These are phyloP conservation scores for Aspergillus oerlinghausenensis DNA, from an alignment of 2,329 filamentous ascomycete species.

Conservation along the genomic window DNA sequence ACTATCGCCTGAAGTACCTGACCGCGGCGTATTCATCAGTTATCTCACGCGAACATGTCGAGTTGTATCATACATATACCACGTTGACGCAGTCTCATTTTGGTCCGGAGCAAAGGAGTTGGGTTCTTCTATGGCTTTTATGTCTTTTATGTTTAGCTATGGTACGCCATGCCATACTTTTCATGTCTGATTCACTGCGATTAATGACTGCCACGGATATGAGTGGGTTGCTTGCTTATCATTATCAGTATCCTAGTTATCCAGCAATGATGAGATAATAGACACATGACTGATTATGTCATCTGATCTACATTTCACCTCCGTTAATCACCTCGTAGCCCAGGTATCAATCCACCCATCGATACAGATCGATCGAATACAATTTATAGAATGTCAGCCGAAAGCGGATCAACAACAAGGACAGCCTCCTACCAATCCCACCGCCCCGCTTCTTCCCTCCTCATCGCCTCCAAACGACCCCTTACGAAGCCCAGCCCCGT, in stretches of 20 bases:
- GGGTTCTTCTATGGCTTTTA: not conserved
- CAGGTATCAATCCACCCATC: not conserved
- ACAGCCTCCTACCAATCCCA: slow-evolving; percentile 5
- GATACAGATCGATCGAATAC: not conserved
- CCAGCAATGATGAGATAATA: not conserved
- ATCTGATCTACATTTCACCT: not conserved
- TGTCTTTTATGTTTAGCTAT: not conserved
- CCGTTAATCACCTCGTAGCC: not conserved
- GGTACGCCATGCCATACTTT: not conserved
- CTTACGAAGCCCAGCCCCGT: slow-evolving; percentile 12
- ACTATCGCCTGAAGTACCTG: slow-evolving; percentile 22
- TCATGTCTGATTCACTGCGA: not conserved
- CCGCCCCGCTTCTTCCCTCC: slow-evolving; percentile 6
- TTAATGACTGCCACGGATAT: not conserved
- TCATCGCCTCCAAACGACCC: slow-evolving; percentile 26
- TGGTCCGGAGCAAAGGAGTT: slow-evolving; percentile 6
- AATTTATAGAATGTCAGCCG: not conserved
- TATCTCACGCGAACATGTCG: not conserved
- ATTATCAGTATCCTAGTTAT: not conserved
- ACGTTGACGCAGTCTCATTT: slow-evolving; percentile 2
- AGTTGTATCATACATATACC: slow-evolving; percentile 13
- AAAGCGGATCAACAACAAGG: not conserved
- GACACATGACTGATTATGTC: not conserved
- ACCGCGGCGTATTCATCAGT: not conserved
- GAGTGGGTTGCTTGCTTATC: not conserved